Percentiles rank a stretch among this genome's conserved stretches.
Conservation (phyloP, 2,329 filamentous ascomycete genomes). For the Biscogniauxia marginata region DNA sequence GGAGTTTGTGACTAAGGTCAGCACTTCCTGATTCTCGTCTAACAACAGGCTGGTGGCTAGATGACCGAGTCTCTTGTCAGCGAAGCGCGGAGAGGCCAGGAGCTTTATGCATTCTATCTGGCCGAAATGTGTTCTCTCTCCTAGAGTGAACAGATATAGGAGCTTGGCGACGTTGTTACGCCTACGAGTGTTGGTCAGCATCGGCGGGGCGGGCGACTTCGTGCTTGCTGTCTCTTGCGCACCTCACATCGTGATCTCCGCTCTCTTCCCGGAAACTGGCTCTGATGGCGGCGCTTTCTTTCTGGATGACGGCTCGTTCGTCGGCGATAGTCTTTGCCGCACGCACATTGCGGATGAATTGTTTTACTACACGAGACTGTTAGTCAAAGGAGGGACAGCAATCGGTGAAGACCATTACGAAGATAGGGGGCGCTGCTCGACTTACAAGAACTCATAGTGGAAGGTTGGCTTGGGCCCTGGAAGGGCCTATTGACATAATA, state of each 20-base stretch:
- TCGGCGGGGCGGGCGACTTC: slow-evolving; percentile 2
- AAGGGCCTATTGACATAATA: slow-evolving; percentile 29
- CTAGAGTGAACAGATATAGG: slow-evolving; percentile 95
- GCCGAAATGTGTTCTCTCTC: slow-evolving; percentile 96
- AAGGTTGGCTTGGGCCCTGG: slow-evolving; percentile 22
- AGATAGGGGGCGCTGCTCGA: not conserved
- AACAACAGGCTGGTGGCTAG: slow-evolving; percentile 92
- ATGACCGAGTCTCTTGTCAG: slow-evolving; percentile 94
- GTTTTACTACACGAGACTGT: slow-evolving; percentile 70
- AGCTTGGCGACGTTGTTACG: slow-evolving; percentile 99
- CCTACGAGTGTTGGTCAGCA: slow-evolving; percentile 46
- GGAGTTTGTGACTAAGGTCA: slow-evolving; percentile 96
- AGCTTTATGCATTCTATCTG: slow-evolving; percentile 99
- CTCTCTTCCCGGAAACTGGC: slow-evolving; percentile 98
- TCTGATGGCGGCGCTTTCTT: slow-evolving; percentile 96
- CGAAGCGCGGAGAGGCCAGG: slow-evolving; percentile 92
- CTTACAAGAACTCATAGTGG: slow-evolving; percentile 36
- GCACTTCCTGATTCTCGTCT: slow-evolving; percentile 97
- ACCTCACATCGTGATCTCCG: slow-evolving; percentile 88
- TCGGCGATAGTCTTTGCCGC: slow-evolving; percentile 98
- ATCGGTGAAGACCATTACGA: not conserved
- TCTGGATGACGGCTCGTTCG: slow-evolving; percentile 96
- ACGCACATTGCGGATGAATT: slow-evolving; percentile 99
- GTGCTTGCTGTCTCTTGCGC: slow-evolving; percentile 25
- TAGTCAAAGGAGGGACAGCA: not conserved